Conservation (phyloP, 768 basidiomycete species). For the Termitomyces sp. region DNA sequence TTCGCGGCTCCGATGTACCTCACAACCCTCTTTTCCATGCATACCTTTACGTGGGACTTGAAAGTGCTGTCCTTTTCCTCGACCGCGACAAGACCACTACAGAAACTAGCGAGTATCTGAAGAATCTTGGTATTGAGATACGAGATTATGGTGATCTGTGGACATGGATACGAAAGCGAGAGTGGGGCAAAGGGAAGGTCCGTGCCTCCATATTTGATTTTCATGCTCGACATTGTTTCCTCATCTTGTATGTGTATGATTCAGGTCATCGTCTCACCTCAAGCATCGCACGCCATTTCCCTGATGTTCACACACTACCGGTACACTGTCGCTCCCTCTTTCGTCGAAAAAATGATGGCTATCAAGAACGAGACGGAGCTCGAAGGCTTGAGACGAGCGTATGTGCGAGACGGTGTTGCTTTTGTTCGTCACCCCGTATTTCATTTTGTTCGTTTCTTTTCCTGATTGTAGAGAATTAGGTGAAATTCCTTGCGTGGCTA, state of each 20-base stretch:
- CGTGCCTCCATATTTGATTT: constrained; percentile 1
- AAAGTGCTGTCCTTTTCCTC: constrained; percentile 70
- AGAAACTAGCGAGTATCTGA: constrained; percentile 56
- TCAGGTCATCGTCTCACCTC: constrained; percentile 64
- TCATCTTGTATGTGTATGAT: neutral
- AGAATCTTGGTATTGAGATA: constrained; percentile 50
- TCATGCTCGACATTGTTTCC: neutral
- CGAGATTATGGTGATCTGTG: constrained; percentile 76
- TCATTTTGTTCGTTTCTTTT: constrained; percentile 7
- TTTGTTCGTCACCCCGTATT: constrained; percentile 47
- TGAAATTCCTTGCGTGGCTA: constrained; percentile 87
- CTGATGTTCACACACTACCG: constrained; percentile 82
- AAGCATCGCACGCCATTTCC: constrained; percentile 80
- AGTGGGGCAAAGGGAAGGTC: constrained; percentile 80
- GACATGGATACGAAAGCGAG: constrained; percentile 68
- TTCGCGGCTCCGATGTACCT: constrained; percentile 87
- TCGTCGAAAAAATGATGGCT: constrained; percentile 74
- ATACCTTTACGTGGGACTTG: constrained; percentile 71
- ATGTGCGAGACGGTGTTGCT: constrained; percentile 86
- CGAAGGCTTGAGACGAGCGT: constrained; percentile 78
- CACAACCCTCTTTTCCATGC: constrained; percentile 91
- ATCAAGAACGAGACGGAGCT: constrained; percentile 89
- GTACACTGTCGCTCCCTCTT: constrained; percentile 68
- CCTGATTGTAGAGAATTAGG: constrained; percentile 28
- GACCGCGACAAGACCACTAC: constrained; percentile 61